These are phyloP conservation scores for Cladosporium sp. DNA, from an alignment of 2,329 filamentous ascomycete genomes.

Conservation along the genomic window DNA sequence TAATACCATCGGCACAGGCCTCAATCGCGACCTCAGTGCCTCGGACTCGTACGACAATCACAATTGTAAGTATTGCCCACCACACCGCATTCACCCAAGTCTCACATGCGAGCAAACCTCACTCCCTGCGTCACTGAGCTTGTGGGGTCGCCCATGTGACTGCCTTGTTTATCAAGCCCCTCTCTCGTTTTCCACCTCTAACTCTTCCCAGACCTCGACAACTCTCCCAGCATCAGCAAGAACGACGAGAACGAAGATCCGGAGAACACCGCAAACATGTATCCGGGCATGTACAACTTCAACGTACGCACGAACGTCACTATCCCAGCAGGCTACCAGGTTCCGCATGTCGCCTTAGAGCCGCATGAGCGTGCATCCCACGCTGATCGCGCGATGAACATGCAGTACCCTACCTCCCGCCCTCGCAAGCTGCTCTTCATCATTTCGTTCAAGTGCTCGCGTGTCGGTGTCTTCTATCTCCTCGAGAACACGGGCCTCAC, in stretches of 20 bases:
- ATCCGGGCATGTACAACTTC: no score
- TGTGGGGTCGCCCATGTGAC: constrained; percentile 5
- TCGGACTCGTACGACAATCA: neutral
- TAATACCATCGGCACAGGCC: constrained; percentile 26
- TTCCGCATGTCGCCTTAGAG: constrained; percentile 25
- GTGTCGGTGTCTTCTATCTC: constrained; percentile 95
- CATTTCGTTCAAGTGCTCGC: constrained; percentile 92
- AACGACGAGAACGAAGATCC: no score
- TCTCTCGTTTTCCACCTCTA: constrained; percentile 1
- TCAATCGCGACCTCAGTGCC: neutral
- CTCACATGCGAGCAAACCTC: constrained; percentile 18
- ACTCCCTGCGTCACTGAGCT: constrained; percentile 15
- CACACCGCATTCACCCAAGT: neutral
- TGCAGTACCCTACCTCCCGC: constrained; percentile 48
- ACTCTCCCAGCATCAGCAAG: neutral
- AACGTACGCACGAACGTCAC: constrained; percentile 23
- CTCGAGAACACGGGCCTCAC: constrained; percentile 91
- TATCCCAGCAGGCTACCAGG: constrained; percentile 27
- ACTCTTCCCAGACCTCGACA: constrained; percentile 5
- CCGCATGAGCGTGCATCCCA: constrained; percentile 21
- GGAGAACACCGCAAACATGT: neutral
- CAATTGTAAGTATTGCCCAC: constrained; percentile 4
- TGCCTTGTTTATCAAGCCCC: neutral
- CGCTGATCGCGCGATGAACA: constrained; percentile 46
- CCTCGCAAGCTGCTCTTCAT: constrained; percentile 66